These are phyloP conservation scores for Linderniella brevidens DNA, from an alignment of 257 asterid genomes.

Conservation along the genomic window DNA sequence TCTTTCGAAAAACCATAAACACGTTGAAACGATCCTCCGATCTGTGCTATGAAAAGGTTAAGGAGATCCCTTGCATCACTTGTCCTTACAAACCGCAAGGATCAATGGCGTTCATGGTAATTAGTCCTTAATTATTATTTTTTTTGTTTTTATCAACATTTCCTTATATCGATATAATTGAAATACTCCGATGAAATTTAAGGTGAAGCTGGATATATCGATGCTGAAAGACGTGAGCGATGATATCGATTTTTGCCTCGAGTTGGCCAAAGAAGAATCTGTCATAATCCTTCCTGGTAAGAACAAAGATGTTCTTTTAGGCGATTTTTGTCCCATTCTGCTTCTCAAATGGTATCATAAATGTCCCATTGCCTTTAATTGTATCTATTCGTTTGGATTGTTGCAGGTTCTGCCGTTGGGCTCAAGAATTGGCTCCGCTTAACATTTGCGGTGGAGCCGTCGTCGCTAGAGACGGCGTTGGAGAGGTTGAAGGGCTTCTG, in stretches of 20 bases:
- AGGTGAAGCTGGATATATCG: constrained; percentile 46
- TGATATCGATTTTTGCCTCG: constrained; percentile 60
- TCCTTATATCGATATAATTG: not conserved
- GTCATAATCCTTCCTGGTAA: constrained; percentile 61
- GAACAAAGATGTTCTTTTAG: not conserved
- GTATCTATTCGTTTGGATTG: no score
- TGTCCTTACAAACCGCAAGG: constrained; percentile 88
- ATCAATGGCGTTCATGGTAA: constrained; percentile 76
- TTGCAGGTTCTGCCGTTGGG: constrained; percentile 60
- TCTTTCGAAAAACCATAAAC: constrained; percentile 30
- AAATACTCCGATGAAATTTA: constrained; percentile 8
- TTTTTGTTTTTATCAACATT: not conserved
- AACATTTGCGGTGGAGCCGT: constrained; percentile 56
- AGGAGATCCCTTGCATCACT: constrained; percentile 52
- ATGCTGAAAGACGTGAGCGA: constrained; percentile 42
- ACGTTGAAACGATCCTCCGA: constrained; percentile 38
- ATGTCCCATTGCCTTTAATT: not conserved
- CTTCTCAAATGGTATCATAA: not conserved
- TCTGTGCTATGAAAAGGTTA: constrained; percentile 21
- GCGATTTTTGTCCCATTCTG: not conserved
- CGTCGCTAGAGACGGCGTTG: constrained; percentile 48
- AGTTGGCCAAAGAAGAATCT: constrained; percentile 65
- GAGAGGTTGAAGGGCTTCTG: constrained; percentile 44
- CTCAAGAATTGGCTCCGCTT: constrained; percentile 67
- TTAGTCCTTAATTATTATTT: no score